Percentiles rank a stretch among this genome's conserved stretches.
These are phyloP conservation scores for Melastoma candidum DNA, from an alignment of 441 rosid genomes.

Conservation along the genomic window DNA sequence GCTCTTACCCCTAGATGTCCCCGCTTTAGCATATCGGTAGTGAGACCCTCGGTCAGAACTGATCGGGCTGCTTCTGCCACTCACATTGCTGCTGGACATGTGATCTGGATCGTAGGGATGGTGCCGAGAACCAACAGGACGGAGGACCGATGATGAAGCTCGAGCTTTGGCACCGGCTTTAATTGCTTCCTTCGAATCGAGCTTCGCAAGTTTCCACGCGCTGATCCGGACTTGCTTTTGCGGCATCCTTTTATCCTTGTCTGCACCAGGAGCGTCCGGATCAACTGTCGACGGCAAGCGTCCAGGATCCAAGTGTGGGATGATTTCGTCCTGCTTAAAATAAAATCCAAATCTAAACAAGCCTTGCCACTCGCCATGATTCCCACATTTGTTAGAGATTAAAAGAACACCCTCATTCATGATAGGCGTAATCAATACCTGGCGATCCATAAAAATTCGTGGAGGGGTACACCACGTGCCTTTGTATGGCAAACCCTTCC, in stretches of 20 bases:
- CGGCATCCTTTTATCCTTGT: constrained; percentile 49
- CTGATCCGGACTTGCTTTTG: constrained; percentile 80
- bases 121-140: constrained; percentile 46
- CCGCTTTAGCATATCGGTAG: constrained; percentile 24
- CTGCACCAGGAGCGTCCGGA: constrained; percentile 46
- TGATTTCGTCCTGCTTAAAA: constrained; percentile 63
- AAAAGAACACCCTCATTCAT: background rate
- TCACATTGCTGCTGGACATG: constrained; percentile 51
- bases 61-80: constrained; percentile 70
- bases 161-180: constrained; percentile 88
- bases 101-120: constrained; percentile 44
- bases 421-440: constrained; percentile 31
- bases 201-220: constrained; percentile 90
- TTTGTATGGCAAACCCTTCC: constrained; percentile 71
- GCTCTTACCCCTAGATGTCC: constrained; percentile 30
- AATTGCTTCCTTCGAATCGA: constrained; percentile 70
- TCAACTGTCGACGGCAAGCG: constrained; percentile 71
- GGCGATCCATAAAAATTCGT: constrained; percentile 91
- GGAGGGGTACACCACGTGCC: constrained; percentile 97
- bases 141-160: constrained; percentile 79
- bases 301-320: constrained; percentile 84
- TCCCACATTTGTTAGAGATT: too few species aligned
- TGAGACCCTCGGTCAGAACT: constrained; percentile 41
- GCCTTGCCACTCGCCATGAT: too few species aligned
- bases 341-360: background rate